Conservation (phyloP, 805 yeast species). For the Clavispora phyllophila region DNA sequence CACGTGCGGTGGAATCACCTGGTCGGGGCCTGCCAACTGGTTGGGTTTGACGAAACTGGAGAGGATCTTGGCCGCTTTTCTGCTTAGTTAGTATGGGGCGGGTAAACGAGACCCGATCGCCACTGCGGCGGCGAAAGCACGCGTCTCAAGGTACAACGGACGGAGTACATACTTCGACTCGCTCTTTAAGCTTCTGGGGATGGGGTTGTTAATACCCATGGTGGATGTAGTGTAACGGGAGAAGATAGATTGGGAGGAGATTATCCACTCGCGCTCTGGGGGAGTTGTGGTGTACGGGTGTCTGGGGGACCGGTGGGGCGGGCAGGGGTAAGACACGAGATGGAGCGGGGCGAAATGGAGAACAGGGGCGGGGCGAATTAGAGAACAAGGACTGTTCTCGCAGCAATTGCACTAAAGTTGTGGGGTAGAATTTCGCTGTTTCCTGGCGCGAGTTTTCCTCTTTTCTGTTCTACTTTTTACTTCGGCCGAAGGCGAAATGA, state of each 20-base stretch:
- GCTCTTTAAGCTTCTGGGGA: conserved; percentile 82
- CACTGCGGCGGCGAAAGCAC: no score
- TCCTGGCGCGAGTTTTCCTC: no score
- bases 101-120: no score
- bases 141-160: no score
- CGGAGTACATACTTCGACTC: conserved; percentile 76
- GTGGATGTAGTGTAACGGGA: not conserved
- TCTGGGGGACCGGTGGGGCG: not conserved
- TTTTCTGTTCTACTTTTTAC: not conserved
- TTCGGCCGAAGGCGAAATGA: not conserved
- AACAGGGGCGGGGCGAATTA: no score
- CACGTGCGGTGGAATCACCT: conserved; percentile 84
- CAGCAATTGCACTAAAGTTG: no score
- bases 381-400: no score
- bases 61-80: conserved; percentile 90
- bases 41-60: conserved; percentile 92
- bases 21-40: conserved; percentile 83
- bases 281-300: not conserved
- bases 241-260: not conserved
- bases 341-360: no score
- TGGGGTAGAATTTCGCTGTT: no score
- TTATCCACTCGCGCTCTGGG: not conserved
- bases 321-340: no score
- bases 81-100: conserved; percentile 18
- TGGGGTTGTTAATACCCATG: conserved; percentile 79